Evolutionary conservation across 1,139 yeast species (phyloP).

Genomic region (Hansenula lynferdii): DNA sequence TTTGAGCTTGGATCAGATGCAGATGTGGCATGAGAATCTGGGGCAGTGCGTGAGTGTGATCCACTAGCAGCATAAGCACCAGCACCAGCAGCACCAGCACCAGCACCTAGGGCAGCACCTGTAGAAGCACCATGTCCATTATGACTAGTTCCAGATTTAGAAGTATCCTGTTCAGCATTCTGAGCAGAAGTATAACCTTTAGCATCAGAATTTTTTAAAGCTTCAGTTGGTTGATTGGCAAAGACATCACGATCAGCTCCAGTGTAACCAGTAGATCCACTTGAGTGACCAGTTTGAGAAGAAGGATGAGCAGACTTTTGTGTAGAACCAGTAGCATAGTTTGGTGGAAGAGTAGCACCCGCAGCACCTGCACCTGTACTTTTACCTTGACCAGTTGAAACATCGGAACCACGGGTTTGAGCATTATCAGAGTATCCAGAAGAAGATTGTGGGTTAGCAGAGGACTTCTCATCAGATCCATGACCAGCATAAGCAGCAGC

Average conservation of each 20-base stretch:
- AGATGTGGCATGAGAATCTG: conserved; percentile 6
- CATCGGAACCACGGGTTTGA: neutral
- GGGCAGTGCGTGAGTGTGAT: conserved; percentile 7
- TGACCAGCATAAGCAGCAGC: conserved; percentile 3
- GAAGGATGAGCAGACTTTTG: no score
- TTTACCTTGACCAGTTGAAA: neutral
- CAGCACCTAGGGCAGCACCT: no score
- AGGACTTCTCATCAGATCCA: neutral
- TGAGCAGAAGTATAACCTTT: conserved; percentile 1
- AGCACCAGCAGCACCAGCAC: neutral
- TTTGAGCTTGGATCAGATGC: neutral
- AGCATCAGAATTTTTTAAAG: neutral
- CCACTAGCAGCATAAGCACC: conserved; percentile 1
- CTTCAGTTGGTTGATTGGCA: neutral
- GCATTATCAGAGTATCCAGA: no score
- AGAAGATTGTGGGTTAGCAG: neutral
- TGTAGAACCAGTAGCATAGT: conserved; percentile 3
- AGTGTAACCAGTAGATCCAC: neutral
- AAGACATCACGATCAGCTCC: neutral
- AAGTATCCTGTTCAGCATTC: neutral
- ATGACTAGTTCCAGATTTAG: no score
- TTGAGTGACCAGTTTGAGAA: neutral
- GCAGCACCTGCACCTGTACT: no score
- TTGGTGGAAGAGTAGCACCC: conserved; percentile 26
- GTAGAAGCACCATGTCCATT: no score